Evolutionary conservation across 2,329 filamentous ascomycete genomes (phyloP), one percentile per base, ranked within the genome.

Genomic region (Fusarium equiseti): DNA sequence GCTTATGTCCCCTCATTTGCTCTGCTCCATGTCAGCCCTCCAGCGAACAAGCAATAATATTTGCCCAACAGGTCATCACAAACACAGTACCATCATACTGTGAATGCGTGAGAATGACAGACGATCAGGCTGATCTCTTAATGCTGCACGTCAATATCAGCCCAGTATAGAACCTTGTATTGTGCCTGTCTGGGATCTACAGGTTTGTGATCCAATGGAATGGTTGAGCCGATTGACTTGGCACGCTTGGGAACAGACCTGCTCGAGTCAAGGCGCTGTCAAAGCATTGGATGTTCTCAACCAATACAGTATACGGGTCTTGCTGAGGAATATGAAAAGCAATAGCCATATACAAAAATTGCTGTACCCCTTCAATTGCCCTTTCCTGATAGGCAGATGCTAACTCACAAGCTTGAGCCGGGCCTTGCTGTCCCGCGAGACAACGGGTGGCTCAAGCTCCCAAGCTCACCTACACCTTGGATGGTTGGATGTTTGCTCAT

Each of bases 121-220:
- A 35, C 27, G 63, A 67, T 62, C 63, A 45, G 63, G 44, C 44
- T 66, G 55, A 66, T 66, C 63, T 35, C 35, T 42, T 45, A 20
- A 22, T 56, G 15, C 48, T 61, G 55, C 44, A 66, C 38, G 55
- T 42, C 55, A 62, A 42, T 12, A 40, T 62, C 57, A 66, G 32
- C 26, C 35, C 31, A 50, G 38, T 57, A 24, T 45, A 32, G 50
- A 62, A 51, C 38, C 48, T 55, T 50, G 26, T 42, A 51, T 29
- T 46, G 29, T 44, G 29, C 43, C 15, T 49, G 29, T 44, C 22
- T 40, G 24, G 22, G 35, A 43, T 44, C 24, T 29, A 22, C 22
- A 26, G 26, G 38, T 31, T 20, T 59, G 35, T 59, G 35, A 46
- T 26, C 63, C 61, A 66, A 66, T 65, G 45, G 40, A 32, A 35